A percentile compares a stretch with the other conserved stretches of the same genome.
These are phyloP conservation scores for Papiliotrema flavescens DNA, from an alignment of 1,284 basidiomycete species.

Conservation along the genomic window DNA sequence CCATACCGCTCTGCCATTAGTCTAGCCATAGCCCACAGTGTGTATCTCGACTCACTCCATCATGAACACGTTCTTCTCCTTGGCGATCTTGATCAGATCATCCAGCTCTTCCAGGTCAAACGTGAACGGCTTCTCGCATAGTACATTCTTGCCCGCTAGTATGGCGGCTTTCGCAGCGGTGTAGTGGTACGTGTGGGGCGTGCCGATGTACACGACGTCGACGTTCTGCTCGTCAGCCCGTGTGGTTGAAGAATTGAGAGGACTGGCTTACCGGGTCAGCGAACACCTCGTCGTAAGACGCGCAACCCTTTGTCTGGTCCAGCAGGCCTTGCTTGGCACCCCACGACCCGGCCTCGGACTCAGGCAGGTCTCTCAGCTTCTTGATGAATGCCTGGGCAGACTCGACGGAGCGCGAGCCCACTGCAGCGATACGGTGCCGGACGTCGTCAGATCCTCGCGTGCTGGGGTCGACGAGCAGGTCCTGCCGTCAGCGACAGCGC, in stretches of 20 bases:
- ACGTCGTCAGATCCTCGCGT: constrained; percentile 67
- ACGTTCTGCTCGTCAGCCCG: constrained; percentile 56
- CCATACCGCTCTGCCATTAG: constrained; percentile 41
- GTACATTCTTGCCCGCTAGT: constrained; percentile 75
- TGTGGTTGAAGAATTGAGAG: not conserved
- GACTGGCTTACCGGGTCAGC: constrained; percentile 56
- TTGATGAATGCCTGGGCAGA: constrained; percentile 71
- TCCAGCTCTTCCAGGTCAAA: constrained; percentile 53
- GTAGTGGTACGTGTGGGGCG: constrained; percentile 83
- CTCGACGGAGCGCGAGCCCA: constrained; percentile 69
- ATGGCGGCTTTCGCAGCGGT: constrained; percentile 71
- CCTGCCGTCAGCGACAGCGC: constrained; percentile 13
- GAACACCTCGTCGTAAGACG: constrained; percentile 73
- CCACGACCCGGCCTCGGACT: constrained; percentile 20
- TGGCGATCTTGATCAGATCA: constrained; percentile 67
- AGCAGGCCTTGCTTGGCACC: constrained; percentile 33
- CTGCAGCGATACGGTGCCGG: constrained; percentile 68
- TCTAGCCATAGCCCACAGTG: constrained; percentile 8
- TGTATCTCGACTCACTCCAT: constrained; percentile 67
- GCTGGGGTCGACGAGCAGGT: constrained; percentile 31
- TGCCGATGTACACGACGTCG: constrained; percentile 77
- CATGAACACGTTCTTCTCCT: constrained; percentile 72
- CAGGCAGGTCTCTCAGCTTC: constrained; percentile 27
- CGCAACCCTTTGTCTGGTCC: constrained; percentile 62
- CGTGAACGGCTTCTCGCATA: constrained; percentile 70